These are phyloP conservation scores for Microdochium bolleyi DNA, from an alignment of 2,329 filamentous ascomycete genomes.

Conservation along the genomic window DNA sequence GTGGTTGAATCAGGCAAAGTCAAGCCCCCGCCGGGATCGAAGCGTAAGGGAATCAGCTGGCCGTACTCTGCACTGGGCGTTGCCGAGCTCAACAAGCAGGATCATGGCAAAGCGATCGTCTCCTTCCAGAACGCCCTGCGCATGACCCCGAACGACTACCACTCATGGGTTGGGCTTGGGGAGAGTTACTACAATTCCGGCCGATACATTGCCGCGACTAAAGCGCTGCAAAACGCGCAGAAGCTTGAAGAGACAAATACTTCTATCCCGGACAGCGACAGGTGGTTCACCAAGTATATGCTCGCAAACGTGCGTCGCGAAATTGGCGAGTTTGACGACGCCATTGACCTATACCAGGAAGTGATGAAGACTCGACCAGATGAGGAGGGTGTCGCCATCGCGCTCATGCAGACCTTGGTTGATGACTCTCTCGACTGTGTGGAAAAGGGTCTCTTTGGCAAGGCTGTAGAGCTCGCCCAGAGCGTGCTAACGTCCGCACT, in stretches of 20 bases:
- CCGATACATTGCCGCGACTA: conserved; percentile 85
- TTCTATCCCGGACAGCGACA: conserved; percentile 54
- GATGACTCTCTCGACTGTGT: conserved; percentile 73
- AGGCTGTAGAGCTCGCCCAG: conserved; percentile 62
- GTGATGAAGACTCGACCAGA: conserved; percentile 60
- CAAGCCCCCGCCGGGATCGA: conserved; percentile 82
- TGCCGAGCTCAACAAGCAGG: conserved; percentile 89
- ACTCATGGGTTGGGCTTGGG: conserved; percentile 94
- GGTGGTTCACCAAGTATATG: conserved; percentile 97
- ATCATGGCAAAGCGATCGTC: conserved; percentile 80
- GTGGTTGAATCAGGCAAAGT: conserved; percentile 94
- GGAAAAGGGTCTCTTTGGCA: conserved; percentile 79
- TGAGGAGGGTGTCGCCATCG: conserved; percentile 83
- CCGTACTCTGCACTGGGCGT: conserved; percentile 90
- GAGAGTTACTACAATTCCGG: conserved; percentile 96
- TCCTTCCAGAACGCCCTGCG: conserved; percentile 87
- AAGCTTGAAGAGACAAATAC: conserved; percentile 56
- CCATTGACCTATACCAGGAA: conserved; percentile 66
- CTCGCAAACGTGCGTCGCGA: conserved; percentile 91
- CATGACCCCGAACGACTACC: conserved; percentile 78
- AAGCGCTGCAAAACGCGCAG: conserved; percentile 81
- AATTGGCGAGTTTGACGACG: conserved; percentile 80
- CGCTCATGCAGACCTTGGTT: conserved; percentile 78
- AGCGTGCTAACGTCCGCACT: conserved; percentile 63
- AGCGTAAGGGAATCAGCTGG: conserved; percentile 90